These are phyloP conservation scores for Apiosordaria backusii DNA, from an alignment of 495 filamentous ascomycete genomes.

Conservation along the genomic window DNA sequence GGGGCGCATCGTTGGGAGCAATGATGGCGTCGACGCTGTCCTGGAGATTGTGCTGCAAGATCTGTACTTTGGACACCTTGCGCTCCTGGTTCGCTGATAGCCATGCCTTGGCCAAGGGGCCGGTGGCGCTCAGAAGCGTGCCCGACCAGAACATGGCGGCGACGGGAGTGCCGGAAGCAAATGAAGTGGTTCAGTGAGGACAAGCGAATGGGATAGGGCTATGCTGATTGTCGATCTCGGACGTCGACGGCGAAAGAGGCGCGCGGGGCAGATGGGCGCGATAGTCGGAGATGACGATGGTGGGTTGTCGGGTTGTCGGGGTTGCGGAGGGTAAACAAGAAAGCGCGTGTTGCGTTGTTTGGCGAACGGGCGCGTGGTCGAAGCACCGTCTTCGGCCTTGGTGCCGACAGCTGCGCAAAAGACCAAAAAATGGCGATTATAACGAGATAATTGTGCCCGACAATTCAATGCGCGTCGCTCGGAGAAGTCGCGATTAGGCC, in stretches of 20 bases:
- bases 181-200: conserved; percentile 25
- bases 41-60: conserved; percentile 86
- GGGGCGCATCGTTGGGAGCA: conserved; percentile 85
- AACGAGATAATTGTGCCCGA: conserved; percentile 7
- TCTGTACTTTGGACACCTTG: conserved; percentile 93
- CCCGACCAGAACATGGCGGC: conserved; percentile 95
- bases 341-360: conserved; percentile 40
- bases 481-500: not conserved
- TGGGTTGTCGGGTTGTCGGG: conserved; percentile 14
- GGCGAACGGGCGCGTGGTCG: conserved; percentile 13
- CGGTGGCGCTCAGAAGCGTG: conserved; percentile 91
- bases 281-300: conserved; percentile 6
- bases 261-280: conserved; percentile 13
- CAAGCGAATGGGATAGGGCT: conserved; percentile 18
- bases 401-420: conserved; percentile 14
- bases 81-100: conserved; percentile 95
- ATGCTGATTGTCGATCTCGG: conserved; percentile 20
- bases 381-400: not conserved
- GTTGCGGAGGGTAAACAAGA: conserved; percentile 38
- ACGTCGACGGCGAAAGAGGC: conserved; percentile 13
- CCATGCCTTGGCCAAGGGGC: conserved; percentile 96
- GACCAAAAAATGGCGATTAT: conserved; percentile 13
- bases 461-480: conserved; percentile 21
- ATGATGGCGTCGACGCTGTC: conserved; percentile 94
- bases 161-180: conserved; percentile 37